Base-by-base conservation (phyloP, 164 flowering plant species). In the Cinnamomum chago region DNA sequence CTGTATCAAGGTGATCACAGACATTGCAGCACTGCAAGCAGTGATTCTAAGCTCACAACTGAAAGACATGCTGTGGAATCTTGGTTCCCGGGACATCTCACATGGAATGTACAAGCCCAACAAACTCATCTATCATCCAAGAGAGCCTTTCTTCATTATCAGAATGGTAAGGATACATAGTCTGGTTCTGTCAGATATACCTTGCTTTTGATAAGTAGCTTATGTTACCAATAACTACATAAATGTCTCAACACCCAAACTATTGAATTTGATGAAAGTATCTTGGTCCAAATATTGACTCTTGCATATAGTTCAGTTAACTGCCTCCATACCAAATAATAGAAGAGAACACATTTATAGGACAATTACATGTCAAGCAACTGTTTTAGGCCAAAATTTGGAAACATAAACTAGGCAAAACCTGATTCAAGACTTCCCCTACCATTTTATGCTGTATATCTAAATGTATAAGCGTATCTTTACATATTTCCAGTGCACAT, bases 71-170 rank as follows among this genome's bases (percentile, higher is more conserved):
- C 65, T 94, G 73, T 60, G 71, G 80, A 80, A 79, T 78, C 80
- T 87, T 73, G 81, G 79, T 76, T 83, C 88, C 7, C 76, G 72
- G 25, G 82, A 85, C 27, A 62, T 25, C 20, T 76, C 77, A 28
- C 77, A 81, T 22, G 86, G 83, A 33, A 85, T 79, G 75, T 79
- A 79, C 81, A 90, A 83, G 79, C 90, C 95, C 25, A 81, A 89
- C 87, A 94, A 91, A 78, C 86, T 91, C 60, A 80, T 82, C 9
- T 89, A 90, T 78, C 92, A 89, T 74, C 90, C 93, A 67, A 83
- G 88, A 78, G 94, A 91, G 71, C 88, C 93, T 35, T 89, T 92
- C 83, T 94, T 84, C 77, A 84, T 92, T 75, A 80, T 91, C 77
- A 90, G 81, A 84, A 87, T 88, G 94, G 97, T 90, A 83, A 72